Base-by-base conservation (phyloP, 306 rosid genomes). In the Glycyrrhiza uralensis region DNA sequence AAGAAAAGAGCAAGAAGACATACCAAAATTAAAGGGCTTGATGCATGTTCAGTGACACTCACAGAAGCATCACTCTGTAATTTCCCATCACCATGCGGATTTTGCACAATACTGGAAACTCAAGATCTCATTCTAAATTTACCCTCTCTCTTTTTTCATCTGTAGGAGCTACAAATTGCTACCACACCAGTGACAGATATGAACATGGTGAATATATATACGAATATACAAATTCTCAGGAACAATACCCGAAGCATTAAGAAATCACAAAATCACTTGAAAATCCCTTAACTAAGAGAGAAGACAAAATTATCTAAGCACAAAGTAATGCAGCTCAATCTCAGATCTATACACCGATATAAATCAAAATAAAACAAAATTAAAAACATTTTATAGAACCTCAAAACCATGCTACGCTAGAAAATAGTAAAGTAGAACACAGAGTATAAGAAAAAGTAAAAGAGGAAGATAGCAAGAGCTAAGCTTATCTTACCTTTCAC, bases 21-120 rank as follows among this genome's bases (percentile, higher is more conserved):
- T 84, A 76, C 87, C 82, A 57, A 49, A 26, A 7, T 12, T n/a
- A n/a, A n/a, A n/a, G n/a, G 52, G 56, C 71, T 63, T 78, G 72
- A n/a, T n/a, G n/a, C n/a, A 11, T 23, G 15, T 26, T 26, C 29
- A 76, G 77, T 32, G 35, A 56, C 19, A 24, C 20, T 29, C 7
- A 29, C 14, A 61, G 44, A 74, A 83, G 28, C 82, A 76, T 38
- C 79, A 75, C 72, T 76, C 67, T 18, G 46, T 46, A 79, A 70
- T 5, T 26, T 26, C 4, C 29, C 4, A 26, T 0, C n/a, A n/a
- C n/a, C n/a, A n/a, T n/a, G n/a, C n/a, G n/a, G n/a, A n/a, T 33
- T 72, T 22, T 65, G 32, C 61, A 29, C 44, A 29, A 35, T 45
- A 45, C 11, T 1, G 12, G 66, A 59, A 33, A 10, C 66, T 60